Base-by-base conservation (phyloP, 352 stramenopile genomes). In the Phytophthora sp. region DNA sequence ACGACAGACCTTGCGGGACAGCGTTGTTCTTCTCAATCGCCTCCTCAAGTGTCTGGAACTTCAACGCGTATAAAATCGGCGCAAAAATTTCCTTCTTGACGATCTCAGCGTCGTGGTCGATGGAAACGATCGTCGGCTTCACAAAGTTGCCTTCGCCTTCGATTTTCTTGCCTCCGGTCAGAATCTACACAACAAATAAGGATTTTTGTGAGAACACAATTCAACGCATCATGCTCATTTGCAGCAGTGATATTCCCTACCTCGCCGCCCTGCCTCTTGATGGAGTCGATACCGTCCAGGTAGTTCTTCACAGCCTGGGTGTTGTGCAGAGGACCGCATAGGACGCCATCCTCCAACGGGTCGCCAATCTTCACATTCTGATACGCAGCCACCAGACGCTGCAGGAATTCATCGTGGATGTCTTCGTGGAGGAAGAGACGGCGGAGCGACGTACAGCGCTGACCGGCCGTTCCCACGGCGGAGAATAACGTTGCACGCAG, bases 41-140 rank as follows among this genome's bases (percentile, higher is more conserved):
- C 63, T 98, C 92, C 18, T 98, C 91, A 11, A 98, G 75, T 21
- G 74, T 84, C 69, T 91, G 88, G 57, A 97, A 95, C 77, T 96
- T 97, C 60, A 96, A 66, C 13, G 94, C 86, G 62, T 98, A 98
- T 54, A 97, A 60, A 59, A 98, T 95, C 16, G 92, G 92, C 8
- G 93, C 90, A 60, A 98, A 98, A 45, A 94, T 93, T 70, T 98
- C 92, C 57, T 95, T 93, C 83, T 95, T 78, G 18, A 98, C 78
- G 54, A 97, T 96, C 7, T 82, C 74, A 20, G 86, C 84, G 42
- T 90, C 85, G 58, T 91, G 73, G 26, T 77, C 68, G 57, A 97
- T 96, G 2, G 86, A 91, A 49, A 93, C 85, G 26, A 98, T 83
- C 23, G 93, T 97, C 29, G 93, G 93, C 72, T 98, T 76, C n/a